phyloP scores from a whole-genome alignment of 2,329 filamentous ascomycete species.

The Fusarium vanettenii region DNA sequence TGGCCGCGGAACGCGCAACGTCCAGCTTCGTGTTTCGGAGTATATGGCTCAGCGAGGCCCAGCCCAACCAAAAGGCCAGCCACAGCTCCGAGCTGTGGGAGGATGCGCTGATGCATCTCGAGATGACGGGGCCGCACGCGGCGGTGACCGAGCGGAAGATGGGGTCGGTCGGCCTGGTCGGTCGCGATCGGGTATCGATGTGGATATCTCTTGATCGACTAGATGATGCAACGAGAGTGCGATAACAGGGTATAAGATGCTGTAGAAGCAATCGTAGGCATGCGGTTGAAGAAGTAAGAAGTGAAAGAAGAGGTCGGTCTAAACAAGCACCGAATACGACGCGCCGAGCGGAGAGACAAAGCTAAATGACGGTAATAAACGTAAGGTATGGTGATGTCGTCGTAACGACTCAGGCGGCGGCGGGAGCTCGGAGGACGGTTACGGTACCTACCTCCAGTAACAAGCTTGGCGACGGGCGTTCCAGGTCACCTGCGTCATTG shows the following conservation, averaged over 20 bases:
- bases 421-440: conserved; percentile 30
- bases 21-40: conserved; percentile 82
- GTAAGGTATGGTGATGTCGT: conserved; percentile 32
- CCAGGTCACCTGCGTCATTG: conserved; percentile 43
- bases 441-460: not conserved
- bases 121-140: conserved; percentile 32
- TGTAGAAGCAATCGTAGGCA: conserved; percentile 26
- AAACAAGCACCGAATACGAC: conserved; percentile 19
- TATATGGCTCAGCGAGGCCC: conserved; percentile 49
- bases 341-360: conserved; percentile 19
- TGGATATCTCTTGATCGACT: conserved; percentile 21
- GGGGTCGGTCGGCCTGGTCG: conserved; percentile 21
- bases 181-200: conserved; percentile 19
- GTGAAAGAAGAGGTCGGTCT: not conserved
- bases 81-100: conserved; percentile 47
- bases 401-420: conserved; percentile 2
- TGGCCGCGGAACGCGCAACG: conserved; percentile 91
- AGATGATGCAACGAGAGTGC: conserved; percentile 24
- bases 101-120: conserved; percentile 49
- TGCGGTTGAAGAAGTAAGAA: conserved; percentile 12
- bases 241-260: conserved; percentile 18
- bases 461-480: conserved; percentile 21
- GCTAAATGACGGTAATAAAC: conserved; percentile 23
- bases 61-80: conserved; percentile 45
- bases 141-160: conserved; percentile 21